Evolutionary conservation across 2,329 filamentous ascomycete species (phyloP).

Genomic region (Harringtonia aguacate): DNA sequence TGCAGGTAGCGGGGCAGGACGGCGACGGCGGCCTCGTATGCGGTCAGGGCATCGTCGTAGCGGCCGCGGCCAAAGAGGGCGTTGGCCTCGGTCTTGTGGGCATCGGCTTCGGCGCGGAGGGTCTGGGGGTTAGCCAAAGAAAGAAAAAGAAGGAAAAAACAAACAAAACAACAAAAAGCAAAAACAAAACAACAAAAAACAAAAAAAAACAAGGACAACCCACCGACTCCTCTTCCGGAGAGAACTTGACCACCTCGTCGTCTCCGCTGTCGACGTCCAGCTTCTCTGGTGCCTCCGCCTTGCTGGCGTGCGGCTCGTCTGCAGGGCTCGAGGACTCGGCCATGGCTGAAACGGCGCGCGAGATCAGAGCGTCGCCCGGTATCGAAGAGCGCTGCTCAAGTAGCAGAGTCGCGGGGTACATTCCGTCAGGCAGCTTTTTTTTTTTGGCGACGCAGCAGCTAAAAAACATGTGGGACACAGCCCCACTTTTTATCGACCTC

Average conservation of each 20-base stretch:
- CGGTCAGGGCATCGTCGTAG: slow-evolving; percentile 68
- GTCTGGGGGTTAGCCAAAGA: slow-evolving; percentile 28
- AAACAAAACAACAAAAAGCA: too few relatives aligned
- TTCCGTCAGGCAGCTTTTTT: too few relatives aligned
- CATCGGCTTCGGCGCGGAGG: slow-evolving; percentile 60
- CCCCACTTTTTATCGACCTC: too few relatives aligned
- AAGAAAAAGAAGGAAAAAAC: background rate
- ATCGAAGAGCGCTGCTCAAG: too few relatives aligned
- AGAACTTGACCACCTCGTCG: background rate
- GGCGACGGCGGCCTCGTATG: slow-evolving; percentile 70
- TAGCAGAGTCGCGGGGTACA: too few relatives aligned
- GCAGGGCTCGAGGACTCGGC: background rate
- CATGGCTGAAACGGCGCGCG: too few relatives aligned
- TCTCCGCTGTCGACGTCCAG: background rate
- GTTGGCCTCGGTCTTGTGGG: slow-evolving; percentile 68
- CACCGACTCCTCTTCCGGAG: background rate
- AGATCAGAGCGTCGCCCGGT: too few relatives aligned
- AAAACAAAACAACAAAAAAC: too few relatives aligned
- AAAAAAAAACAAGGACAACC: background rate
- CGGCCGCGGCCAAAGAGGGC: slow-evolving; percentile 61
- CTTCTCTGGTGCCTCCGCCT: background rate
- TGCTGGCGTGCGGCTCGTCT: too few relatives aligned
- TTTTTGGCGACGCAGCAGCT: too few relatives aligned
- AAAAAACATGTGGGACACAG: too few relatives aligned
- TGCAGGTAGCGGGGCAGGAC: slow-evolving; percentile 76